Evolutionary conservation across 2,329 filamentous ascomycete species (phyloP).

Genomic region (Aspergillus fijiensis): DNA sequence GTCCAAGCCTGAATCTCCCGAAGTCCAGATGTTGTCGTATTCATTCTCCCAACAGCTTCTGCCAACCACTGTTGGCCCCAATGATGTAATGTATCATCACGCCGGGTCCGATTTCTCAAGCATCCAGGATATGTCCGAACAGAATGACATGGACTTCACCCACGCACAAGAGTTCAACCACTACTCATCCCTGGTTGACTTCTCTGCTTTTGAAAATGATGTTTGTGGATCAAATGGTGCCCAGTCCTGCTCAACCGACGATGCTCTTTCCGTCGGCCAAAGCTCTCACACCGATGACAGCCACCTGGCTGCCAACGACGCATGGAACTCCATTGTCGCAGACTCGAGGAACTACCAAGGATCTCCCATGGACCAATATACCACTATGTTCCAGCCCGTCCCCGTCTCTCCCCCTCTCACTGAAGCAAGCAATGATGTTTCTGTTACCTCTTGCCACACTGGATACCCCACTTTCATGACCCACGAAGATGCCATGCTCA

Average conservation of each 20-base stretch:
- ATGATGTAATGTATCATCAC: conserved; percentile 40
- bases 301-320: conserved; percentile 32
- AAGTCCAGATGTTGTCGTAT: conserved; percentile 45
- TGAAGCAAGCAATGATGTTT: conserved; percentile 43
- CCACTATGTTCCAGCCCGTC: conserved; percentile 37
- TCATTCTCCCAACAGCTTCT: conserved; percentile 43
- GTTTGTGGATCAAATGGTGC: conserved; percentile 32
- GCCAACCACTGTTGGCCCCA: conserved; percentile 38
- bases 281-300: conserved; percentile 40
- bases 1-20: conserved; percentile 40
- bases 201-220: conserved; percentile 44
- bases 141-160: conserved; percentile 38
- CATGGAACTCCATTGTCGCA: conserved; percentile 39
- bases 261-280: conserved; percentile 39
- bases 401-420: conserved; percentile 46
- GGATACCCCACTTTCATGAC: conserved; percentile 40
- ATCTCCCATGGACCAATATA: conserved; percentile 37
- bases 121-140: conserved; percentile 38
- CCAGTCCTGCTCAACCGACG: conserved; percentile 37
- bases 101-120: conserved; percentile 40
- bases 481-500: conserved; percentile 39
- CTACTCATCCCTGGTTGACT: conserved; percentile 41
- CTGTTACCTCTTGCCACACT: conserved; percentile 40
- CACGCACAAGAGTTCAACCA: conserved; percentile 39
- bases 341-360: conserved; percentile 35